Base-by-base conservation (phyloP, 441 rosid species). In the Jatropha podagrica region DNA sequence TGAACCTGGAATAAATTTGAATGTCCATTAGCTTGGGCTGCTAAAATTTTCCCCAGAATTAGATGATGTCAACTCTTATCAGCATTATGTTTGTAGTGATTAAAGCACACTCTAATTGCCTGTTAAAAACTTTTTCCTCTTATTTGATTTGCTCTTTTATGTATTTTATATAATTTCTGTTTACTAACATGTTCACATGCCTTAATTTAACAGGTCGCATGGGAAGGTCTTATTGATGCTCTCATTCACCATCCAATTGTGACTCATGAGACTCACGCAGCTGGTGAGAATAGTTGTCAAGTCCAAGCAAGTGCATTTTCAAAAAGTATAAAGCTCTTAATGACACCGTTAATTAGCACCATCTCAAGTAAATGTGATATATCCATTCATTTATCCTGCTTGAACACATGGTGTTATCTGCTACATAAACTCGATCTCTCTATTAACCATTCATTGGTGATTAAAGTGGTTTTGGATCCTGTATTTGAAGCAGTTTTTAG, bases 141-240 rank as follows among this genome's bases (percentile, higher is more conserved):
- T 18, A 17, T 44, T 42, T 41, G 26, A 32, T 60, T 38, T 52
- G 17, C 71, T 38, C 42, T 56, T 74, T 23, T 17, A 17, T 9
- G 5, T 70, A 69, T 40, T 76, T 14, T 27, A 18, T 65, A 3
- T 56, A 66, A 51, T 72, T 55, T 56, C 71, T 67, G 32, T 23
- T 52, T 55, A 18, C 15, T 26, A 59, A 75, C 74, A 7, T 8
- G 27, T 58, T 67, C 8, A 8, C 40, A 14, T 68, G 73, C 65
- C 69, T 79, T 78, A 63, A 68, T 78, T 76, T 66, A 71, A 68
- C 80, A 88, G 90, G 89, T 81, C 77, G 87, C 90, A 5, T 89
- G 90, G 91, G 87, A 86, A 80, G 87, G 86, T 68, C 88, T 89
- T 48, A 69, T 89, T 75, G 90, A 88, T 84, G 86, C 82, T 71